A percentile compares a stretch with the other conserved stretches of the same genome.
Evolutionary conservation across 2,329 filamentous ascomycete genomes (phyloP).

Genomic region (Penicillium sp.): DNA sequence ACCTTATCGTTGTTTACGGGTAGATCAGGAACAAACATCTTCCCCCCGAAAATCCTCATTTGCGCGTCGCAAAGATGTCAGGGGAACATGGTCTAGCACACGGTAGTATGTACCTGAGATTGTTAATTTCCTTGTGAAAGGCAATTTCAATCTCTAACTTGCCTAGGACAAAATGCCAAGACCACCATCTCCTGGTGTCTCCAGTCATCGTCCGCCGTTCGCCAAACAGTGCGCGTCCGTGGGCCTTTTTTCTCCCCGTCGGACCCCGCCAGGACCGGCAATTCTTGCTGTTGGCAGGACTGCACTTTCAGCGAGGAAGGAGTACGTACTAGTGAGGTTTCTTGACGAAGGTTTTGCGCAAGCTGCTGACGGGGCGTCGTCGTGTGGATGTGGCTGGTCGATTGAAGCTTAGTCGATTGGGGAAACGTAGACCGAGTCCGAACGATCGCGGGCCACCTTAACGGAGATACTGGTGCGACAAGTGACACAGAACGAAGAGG

Average conservation of each 20-base stretch:
- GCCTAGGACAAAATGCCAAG: constrained; percentile 17
- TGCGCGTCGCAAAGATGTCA: background rate
- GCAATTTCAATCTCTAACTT: background rate
- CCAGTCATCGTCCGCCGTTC: constrained; percentile 1
- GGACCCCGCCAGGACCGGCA: background rate
- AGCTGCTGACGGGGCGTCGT: constrained; percentile 1
- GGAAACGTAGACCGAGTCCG: constrained; percentile 9
- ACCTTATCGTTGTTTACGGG: background rate
- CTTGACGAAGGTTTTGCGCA: background rate
- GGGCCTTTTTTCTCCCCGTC: constrained; percentile 2
- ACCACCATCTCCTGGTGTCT: background rate
- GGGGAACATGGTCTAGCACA: too few relatives aligned
- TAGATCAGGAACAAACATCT: background rate
- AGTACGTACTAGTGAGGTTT: background rate
- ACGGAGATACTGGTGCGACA: background rate
- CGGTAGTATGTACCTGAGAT: background rate
- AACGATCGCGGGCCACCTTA: background rate
- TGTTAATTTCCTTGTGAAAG: too few relatives aligned
- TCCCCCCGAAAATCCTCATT: constrained; percentile 6
- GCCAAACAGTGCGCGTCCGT: background rate
- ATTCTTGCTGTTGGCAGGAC: background rate
- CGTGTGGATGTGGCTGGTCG: background rate
- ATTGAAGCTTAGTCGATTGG: background rate
- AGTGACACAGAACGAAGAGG: background rate
- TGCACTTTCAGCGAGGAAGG: background rate